Conservation (phyloP, 306 rosid genomes). For the Vigna nakashimae region DNA sequence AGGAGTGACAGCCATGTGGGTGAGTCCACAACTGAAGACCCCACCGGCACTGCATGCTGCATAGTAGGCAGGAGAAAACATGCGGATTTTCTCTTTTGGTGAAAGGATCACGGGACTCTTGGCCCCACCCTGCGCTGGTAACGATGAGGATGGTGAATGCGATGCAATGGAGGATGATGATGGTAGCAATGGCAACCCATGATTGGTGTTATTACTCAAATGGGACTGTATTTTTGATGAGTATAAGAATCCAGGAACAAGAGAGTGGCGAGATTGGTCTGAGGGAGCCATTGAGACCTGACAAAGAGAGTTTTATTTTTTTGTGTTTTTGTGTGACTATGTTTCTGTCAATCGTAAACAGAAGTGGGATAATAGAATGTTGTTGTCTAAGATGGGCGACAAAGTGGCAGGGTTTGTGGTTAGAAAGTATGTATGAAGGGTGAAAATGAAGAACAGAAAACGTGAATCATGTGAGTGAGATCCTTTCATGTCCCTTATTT, state of each 20-base stretch:
- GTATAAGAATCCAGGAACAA: slow-evolving; percentile 68
- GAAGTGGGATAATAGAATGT: background rate
- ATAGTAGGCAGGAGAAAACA: slow-evolving; percentile 74
- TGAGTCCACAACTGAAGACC: slow-evolving; percentile 62
- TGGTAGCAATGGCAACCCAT: slow-evolving; percentile 32
- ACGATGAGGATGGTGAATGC: background rate
- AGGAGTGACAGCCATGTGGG: slow-evolving; percentile 83
- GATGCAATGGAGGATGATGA: slow-evolving; percentile 24
- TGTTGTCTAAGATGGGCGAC: slow-evolving; percentile 16
- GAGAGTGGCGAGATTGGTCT: slow-evolving; percentile 48
- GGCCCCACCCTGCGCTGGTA: slow-evolving; percentile 1
- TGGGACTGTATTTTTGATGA: slow-evolving; percentile 46
- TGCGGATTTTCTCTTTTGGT: slow-evolving; percentile 57
- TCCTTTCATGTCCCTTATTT: slow-evolving; percentile 24
- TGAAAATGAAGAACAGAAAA: background rate
- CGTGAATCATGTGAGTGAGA: background rate
- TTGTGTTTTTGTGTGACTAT: slow-evolving; percentile 1
- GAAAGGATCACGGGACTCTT: slow-evolving; percentile 53
- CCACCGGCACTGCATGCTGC: slow-evolving; percentile 68
- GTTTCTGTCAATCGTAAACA: background rate
- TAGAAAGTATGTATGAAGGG: background rate
- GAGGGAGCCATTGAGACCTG: slow-evolving; percentile 53
- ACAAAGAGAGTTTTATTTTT: background rate
- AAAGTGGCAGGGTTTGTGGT: slow-evolving; percentile 50
- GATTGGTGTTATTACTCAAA: slow-evolving; percentile 43